Evolutionary conservation across 2,329 filamentous ascomycete species (phyloP), one percentile per base, ranked within the genome.

Genomic region (Aureobasidium sp.): DNA sequence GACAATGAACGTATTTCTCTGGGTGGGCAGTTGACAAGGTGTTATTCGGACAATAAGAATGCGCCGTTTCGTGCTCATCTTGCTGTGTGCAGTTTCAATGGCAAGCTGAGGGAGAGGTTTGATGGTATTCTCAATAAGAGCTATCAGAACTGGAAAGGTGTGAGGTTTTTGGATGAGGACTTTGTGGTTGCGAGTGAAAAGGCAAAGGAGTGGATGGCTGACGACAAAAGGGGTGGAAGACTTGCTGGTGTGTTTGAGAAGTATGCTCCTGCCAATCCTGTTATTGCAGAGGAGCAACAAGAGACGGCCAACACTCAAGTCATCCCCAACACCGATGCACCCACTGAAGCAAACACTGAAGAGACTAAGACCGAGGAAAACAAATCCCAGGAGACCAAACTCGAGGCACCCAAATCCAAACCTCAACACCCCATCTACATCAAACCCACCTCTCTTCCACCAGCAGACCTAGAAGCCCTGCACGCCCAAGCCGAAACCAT

Each of bases 1-100:
- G 89, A 93, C 41, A 88, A 89, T 67, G 94, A 99, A 75, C 79
- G 89, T 34, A 86, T 92, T 61, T 96, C 91, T 5, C 81, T 99
- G 13, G 84, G 85, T 1, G 84, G 86, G 62, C 94, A 99, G 74
- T 81, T 99, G 64, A 96, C 91, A 9, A 81, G 94, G 61, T 88
- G 84, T 62, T 99, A 99, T 75, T 91, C 91, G 25, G 91, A 96
- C 69, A 97, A 97, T 74, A 84, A 83, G 63, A 84, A 82, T 61
- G 81, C 87, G 0, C 76, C 72, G 8, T 92, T 84, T 71, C 83
- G 86, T 57, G 79, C 86, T 8, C 88, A 95, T 74, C 72, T 97
- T 49, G 85, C 84, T 61, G 75, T 97, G 62, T 90, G 87, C 66
- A 90, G 87, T 0, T 97, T 91, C 78, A 82, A 85, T 36, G 89